Percentiles rank a stretch among this genome's conserved stretches.
phyloP scores from a whole-genome alignment of 2,329 filamentous ascomycete genomes.

The Chaetomium sp. region DNA sequence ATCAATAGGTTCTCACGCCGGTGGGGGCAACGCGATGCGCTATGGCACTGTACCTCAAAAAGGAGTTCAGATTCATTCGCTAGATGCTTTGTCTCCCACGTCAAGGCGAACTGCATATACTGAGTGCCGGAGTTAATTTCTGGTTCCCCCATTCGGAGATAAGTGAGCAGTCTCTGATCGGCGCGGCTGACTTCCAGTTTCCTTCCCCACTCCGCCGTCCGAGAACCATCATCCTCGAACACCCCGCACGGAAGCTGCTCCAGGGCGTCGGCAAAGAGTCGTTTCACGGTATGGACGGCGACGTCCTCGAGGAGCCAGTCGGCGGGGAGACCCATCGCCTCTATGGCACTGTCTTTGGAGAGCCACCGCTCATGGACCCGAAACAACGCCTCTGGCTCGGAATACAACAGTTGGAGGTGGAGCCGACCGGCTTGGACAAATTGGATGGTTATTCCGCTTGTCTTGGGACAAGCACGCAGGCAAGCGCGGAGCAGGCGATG shows the following conservation, averaged over 20 bases:
- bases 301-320: slow-evolving; percentile 1
- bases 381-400: neutral
- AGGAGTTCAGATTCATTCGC: neutral
- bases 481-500: slow-evolving; percentile 13
- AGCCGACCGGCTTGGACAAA: slow-evolving; percentile 17
- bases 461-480: slow-evolving; percentile 10
- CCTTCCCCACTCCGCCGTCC: neutral
- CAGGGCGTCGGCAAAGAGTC: slow-evolving; percentile 14
- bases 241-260: slow-evolving; percentile 8
- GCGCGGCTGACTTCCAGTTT: slow-evolving; percentile 6
- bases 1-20: slow-evolving; percentile 6
- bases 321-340: slow-evolving; percentile 10
- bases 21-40: neutral
- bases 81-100: neutral
- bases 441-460: neutral
- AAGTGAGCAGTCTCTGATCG: slow-evolving; percentile 11
- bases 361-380: slow-evolving; percentile 16
- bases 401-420: slow-evolving; percentile 10
- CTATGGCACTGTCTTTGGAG: neutral
- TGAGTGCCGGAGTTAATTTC: neutral
- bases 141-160: neutral
- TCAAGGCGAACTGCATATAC: neutral
- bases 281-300: slow-evolving; percentile 11
- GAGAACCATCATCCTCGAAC: neutral
- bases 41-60: slow-evolving; percentile 12